A percentile compares a stretch with the other conserved stretches of the same genome.
Evolutionary conservation across 176 grass and related monocot species (phyloP).

Genomic region (Oryza brachyantha): DNA sequence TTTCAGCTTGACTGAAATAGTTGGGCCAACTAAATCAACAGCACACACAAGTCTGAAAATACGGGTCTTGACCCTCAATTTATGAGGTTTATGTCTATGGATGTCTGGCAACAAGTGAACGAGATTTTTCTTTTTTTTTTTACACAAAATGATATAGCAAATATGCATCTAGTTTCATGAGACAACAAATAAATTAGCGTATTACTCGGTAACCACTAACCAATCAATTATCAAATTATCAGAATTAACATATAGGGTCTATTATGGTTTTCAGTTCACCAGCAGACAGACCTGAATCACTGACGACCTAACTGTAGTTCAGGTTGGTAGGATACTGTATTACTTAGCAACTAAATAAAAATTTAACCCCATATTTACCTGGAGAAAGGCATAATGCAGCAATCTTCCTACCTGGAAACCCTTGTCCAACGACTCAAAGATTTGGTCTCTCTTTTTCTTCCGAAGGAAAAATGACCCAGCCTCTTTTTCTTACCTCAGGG

Average conservation of each 20-base stretch:
- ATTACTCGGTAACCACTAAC: too few relatives aligned
- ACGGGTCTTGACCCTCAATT: background rate
- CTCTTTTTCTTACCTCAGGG: background rate
- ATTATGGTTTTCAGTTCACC: background rate
- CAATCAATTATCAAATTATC: background rate
- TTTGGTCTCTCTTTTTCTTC: background rate
- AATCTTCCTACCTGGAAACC: background rate
- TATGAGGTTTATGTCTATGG: background rate
- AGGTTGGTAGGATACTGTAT: background rate
- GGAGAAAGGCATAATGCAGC: background rate
- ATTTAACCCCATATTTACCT: background rate
- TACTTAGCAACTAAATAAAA: too few relatives aligned
- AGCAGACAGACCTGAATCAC: background rate
- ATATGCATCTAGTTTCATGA: background rate
- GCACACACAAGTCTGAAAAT: background rate
- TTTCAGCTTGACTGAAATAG: conserved; percentile 1
- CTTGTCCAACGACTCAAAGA: background rate
- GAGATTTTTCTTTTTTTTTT: too few relatives aligned
- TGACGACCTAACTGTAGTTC: background rate
- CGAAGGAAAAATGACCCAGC: background rate
- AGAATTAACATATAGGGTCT: background rate
- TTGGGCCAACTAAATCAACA: background rate
- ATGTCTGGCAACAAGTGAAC: background rate
- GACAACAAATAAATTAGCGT: too few relatives aligned
- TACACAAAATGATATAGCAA: background rate